Conservation (phyloP, 257 asterid genomes). For the Echites panduratus region DNA sequence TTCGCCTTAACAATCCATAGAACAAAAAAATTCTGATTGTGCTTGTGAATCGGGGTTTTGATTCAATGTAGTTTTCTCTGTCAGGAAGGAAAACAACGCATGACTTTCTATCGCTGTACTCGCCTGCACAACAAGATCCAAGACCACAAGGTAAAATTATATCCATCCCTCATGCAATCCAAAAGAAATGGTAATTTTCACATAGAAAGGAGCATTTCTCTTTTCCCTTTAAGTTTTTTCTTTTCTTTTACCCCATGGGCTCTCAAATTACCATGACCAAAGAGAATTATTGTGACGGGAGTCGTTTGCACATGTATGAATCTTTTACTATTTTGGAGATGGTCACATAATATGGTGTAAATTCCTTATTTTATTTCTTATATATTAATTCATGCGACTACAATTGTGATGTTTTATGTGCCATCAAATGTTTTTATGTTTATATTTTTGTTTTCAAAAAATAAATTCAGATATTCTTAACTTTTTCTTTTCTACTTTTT, state of each 20-base stretch:
- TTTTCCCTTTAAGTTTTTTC: neutral
- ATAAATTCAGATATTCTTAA: neutral
- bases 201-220: neutral
- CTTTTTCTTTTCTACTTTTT: no score
- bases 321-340: constrained; percentile 9
- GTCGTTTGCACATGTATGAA: neutral
- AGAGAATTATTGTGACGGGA: neutral
- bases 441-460: neutral
- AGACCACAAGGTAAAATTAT: constrained; percentile 45
- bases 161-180: constrained; percentile 18
- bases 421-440: neutral
- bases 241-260: neutral
- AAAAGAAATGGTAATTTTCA: neutral
- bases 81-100: constrained; percentile 55
- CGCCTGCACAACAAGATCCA: constrained; percentile 83
- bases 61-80: constrained; percentile 5
- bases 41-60: neutral
- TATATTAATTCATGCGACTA: neutral
- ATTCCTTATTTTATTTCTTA: neutral
- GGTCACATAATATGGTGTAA: neutral
- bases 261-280: neutral
- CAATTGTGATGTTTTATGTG: constrained; percentile 7
- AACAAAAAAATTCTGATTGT: neutral
- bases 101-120: constrained; percentile 87
- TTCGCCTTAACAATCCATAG: neutral